Base-by-base conservation (phyloP, 371 early-diverging fungal genomes). In the Batrachochytrium dendrobatidis region DNA sequence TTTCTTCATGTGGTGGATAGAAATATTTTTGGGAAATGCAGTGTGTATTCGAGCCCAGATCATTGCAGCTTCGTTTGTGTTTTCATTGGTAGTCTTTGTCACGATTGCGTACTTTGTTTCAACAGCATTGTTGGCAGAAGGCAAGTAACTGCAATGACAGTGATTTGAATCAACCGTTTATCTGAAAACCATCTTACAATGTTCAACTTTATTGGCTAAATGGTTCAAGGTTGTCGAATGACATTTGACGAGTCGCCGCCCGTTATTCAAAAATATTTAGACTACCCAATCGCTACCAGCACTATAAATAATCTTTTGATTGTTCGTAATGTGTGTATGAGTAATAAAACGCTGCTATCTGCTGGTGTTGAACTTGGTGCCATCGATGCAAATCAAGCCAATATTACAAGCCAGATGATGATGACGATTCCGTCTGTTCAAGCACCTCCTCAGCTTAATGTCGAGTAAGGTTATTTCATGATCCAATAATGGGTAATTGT, bases 291-390 rank as follows among this genome's bases (percentile, higher is more conserved):
- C 39, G n/a, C n/a, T n/a, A 39, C 39, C 39, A n/a, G n/a, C 39
- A 39, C 12, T 39, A 39, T 39, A 12, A n/a, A 39, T n/a, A 39
- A 39, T 39, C 39, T 39, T n/a, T 15, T 39, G n/a, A 15, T 39
- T n/a, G 15, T 39, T 12, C 39, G 39, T n/a, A n/a, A 39, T n/a
- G 15, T 15, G 39, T 39, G 39, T n/a, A 12, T 15, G 39, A 39
- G 39, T n/a, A n/a, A n/a, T n/a, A 12, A 39, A n/a, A 39, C n/a
- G 39, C 39, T 39, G 39, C 39, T 39, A n/a, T 12, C 12, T n/a
- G n/a, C n/a, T 39, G 39, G 39, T 39, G 39, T 39, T 12, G n/a
- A n/a, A n/a, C 39, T 39, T 39, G 39, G 39, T 39, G 39, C n/a
- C 39, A n/a, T 39, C 15, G n/a, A 12, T 39, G 39, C 39, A 12